phyloP scores from a whole-genome alignment of 2,329 filamentous ascomycete species.

The Trichophyton simii region DNA sequence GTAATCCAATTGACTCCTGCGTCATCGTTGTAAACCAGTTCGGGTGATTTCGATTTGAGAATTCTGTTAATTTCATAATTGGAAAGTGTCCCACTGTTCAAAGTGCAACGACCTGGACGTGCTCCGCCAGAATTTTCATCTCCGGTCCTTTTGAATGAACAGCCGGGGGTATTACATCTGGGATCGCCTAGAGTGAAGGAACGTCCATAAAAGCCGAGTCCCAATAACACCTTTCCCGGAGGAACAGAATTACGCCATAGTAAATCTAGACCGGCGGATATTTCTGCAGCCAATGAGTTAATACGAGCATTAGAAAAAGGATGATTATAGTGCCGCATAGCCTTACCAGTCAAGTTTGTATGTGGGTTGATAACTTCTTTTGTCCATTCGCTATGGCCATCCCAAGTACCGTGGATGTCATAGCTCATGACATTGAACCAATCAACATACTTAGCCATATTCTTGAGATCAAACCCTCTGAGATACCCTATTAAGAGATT shows the following conservation, averaged over 20 bases:
- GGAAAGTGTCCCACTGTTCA: slow-evolving; percentile 17
- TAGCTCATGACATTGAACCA: slow-evolving; percentile 22
- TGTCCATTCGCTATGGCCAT: slow-evolving; percentile 13
- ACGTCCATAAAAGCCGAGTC: slow-evolving; percentile 20
- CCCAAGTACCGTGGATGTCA: slow-evolving; percentile 20
- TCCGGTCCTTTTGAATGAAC: slow-evolving; percentile 15
- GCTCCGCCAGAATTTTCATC: slow-evolving; percentile 15
- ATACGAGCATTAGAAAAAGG: slow-evolving; percentile 14
- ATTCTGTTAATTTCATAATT: slow-evolving; percentile 25
- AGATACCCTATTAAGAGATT: slow-evolving; percentile 14
- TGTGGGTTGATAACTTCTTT: slow-evolving; percentile 13
- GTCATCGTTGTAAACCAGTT: slow-evolving; percentile 1
- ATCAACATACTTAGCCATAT: slow-evolving; percentile 15
- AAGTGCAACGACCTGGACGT: slow-evolving; percentile 20
- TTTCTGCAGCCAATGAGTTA: slow-evolving; percentile 14
- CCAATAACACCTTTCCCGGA: slow-evolving; percentile 16
- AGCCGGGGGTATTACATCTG: slow-evolving; percentile 14
- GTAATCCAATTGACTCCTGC: slow-evolving; percentile 7
- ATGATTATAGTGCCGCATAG: slow-evolving; percentile 1
- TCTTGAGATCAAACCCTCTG: slow-evolving; percentile 16
- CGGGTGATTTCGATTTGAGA: not conserved
- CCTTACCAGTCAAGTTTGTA: slow-evolving; percentile 20
- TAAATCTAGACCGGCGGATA: slow-evolving; percentile 19
- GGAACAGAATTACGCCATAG: slow-evolving; percentile 19
- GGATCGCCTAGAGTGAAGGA: slow-evolving; percentile 14